These are phyloP conservation scores for Pestalotiopsis fici DNA, from an alignment of 2,329 filamentous ascomycete genomes.

Conservation along the genomic window DNA sequence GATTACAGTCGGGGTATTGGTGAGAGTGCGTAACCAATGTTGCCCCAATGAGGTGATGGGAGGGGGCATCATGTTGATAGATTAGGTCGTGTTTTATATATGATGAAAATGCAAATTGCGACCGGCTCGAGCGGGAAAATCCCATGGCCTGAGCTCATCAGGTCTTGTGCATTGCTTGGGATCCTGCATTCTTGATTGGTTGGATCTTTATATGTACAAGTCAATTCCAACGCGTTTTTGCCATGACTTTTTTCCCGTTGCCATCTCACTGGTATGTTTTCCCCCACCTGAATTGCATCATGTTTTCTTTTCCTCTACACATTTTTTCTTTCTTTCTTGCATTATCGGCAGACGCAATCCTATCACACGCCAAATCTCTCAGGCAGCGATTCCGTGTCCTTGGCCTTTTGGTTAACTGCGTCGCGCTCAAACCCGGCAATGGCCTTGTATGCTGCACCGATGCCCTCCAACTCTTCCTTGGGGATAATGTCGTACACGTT, in stretches of 20 bases:
- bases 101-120: neutral
- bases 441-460: conserved; percentile 36
- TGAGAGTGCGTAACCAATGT: neutral
- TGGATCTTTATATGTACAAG: neutral
- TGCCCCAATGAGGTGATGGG: neutral
- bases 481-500: conserved; percentile 41
- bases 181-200: neutral
- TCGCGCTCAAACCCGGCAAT: conserved; percentile 47
- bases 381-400: conserved; percentile 29
- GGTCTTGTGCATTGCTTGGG: neutral
- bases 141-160: neutral
- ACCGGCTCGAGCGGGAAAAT: neutral
- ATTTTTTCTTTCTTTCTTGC: neutral
- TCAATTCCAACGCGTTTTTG: neutral
- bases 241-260: neutral
- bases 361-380: neutral
- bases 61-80: neutral
- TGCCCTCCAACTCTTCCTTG: conserved; percentile 37
- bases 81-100: neutral
- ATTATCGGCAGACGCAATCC: neutral
- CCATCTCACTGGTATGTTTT: neutral
- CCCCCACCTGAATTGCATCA: neutral
- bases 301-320: neutral
- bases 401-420: conserved; percentile 40
- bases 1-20: too few relatives aligned